Evolutionary conservation across 495 filamentous ascomycete genomes (phyloP).

Genomic region (Aspergillus leporis): DNA sequence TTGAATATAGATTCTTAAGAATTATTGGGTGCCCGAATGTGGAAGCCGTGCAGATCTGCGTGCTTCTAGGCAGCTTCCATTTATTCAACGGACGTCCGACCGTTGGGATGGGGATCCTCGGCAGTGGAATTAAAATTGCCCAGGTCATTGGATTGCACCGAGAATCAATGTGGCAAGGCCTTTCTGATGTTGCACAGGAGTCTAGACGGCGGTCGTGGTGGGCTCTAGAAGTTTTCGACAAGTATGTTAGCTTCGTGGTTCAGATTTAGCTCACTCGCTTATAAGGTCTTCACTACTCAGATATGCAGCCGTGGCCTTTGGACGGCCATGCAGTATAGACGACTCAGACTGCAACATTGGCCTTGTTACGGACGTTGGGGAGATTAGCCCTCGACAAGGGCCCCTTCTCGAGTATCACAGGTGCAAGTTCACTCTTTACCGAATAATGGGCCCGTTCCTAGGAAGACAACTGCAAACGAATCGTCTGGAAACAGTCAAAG

Average conservation of each 20-base stretch:
- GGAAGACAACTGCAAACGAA: background rate
- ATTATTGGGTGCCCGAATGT: conserved; percentile 17
- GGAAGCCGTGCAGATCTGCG: conserved; percentile 19
- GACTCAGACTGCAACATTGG: conserved; percentile 1
- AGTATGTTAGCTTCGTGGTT: background rate
- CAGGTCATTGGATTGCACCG: conserved; percentile 12
- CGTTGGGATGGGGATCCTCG: conserved; percentile 11
- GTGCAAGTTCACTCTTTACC: conserved; percentile 4
- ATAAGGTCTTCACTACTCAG: conserved; percentile 1
- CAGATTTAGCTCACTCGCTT: background rate
- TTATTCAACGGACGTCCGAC: conserved; percentile 18
- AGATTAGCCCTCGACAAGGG: background rate
- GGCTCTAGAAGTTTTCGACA: conserved; percentile 3
- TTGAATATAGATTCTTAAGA: conserved; percentile 10
- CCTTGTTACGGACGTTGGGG: background rate
- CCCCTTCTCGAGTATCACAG: background rate
- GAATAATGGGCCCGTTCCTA: background rate
- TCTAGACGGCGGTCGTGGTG: conserved; percentile 5
- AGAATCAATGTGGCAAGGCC: background rate
- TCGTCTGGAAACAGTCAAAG: background rate
- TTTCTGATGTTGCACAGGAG: conserved; percentile 1
- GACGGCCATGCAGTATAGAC: conserved; percentile 3
- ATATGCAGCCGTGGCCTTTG: conserved; percentile 5
- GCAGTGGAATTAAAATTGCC: conserved; percentile 16
- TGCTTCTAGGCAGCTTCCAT: conserved; percentile 17